Percentiles rank a stretch among this genome's conserved stretches.
These are phyloP conservation scores for Trichoderma gamsii DNA, from an alignment of 495 filamentous ascomycete species.

Conservation along the genomic window DNA sequence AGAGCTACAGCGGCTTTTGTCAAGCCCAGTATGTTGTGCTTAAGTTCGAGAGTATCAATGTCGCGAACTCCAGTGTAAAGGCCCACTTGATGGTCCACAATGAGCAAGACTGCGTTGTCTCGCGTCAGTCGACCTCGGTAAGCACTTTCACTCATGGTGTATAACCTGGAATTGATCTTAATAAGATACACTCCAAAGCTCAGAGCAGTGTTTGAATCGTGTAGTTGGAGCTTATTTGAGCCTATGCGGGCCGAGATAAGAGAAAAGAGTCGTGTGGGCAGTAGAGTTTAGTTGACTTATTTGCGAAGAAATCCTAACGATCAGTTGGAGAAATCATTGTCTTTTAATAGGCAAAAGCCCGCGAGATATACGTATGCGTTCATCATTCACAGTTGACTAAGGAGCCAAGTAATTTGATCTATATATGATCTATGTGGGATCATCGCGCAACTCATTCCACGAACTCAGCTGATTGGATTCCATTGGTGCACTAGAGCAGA, in stretches of 20 bases:
- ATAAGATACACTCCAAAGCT: too few species aligned
- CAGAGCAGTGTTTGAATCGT: background rate
- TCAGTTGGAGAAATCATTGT: background rate
- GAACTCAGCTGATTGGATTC: background rate
- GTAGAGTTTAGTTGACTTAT: background rate
- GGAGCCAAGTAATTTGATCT: background rate
- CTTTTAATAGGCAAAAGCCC: background rate
- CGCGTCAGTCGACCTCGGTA: background rate
- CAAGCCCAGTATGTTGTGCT: background rate
- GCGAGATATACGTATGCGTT: background rate
- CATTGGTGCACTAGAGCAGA: background rate
- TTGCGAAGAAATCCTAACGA: background rate
- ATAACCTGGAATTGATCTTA: background rate
- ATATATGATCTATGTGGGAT: background rate
- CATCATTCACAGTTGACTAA: background rate
- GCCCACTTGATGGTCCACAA: background rate
- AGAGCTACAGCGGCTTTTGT: background rate
- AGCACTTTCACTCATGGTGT: background rate
- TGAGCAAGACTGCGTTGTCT: background rate
- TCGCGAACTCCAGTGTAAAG: background rate
- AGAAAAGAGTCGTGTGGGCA: background rate
- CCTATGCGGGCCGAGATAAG: background rate
- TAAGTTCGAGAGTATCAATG: background rate
- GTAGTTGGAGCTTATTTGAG: background rate
- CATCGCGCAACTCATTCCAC: background rate